These are phyloP conservation scores for Knufia fluminis DNA, from an alignment of 2,329 filamentous ascomycete genomes.

Conservation along the genomic window DNA sequence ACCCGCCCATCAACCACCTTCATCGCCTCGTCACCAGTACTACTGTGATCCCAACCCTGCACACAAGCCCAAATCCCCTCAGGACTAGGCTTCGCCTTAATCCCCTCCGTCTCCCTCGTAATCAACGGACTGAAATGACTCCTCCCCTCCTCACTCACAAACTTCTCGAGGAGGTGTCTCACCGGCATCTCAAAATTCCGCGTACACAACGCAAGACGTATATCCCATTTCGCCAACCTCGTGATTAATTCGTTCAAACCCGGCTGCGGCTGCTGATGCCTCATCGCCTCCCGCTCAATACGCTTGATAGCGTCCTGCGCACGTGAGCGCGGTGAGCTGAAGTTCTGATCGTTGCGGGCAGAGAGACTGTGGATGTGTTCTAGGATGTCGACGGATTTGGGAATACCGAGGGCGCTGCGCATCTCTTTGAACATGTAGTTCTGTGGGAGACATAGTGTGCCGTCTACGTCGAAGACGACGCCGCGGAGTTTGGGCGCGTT, in stretches of 20 bases:
- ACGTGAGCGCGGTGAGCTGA: conserved; percentile 17
- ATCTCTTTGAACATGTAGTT: conserved; percentile 94
- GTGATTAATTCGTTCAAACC: conserved; percentile 70
- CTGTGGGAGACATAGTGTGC: conserved; percentile 83
- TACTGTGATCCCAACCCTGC: conserved; percentile 15
- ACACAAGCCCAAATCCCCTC: conserved; percentile 22
- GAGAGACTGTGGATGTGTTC: conserved; percentile 75
- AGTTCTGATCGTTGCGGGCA: conserved; percentile 26
- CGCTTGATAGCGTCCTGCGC: conserved; percentile 66
- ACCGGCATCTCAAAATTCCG: conserved; percentile 70
- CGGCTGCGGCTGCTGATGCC: conserved; percentile 67
- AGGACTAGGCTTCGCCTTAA: conserved; percentile 21
- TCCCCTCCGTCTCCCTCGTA: conserved; percentile 21
- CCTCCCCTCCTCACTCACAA: conserved; percentile 14
- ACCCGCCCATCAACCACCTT: background rate
- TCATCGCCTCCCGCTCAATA: conserved; percentile 77
- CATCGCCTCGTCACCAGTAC: background rate
- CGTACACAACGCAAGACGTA: conserved; percentile 83
- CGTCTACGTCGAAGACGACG: conserved; percentile 86
- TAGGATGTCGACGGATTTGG: conserved; percentile 70
- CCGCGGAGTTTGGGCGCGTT: conserved; percentile 41
- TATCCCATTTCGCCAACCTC: conserved; percentile 54
- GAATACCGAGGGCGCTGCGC: conserved; percentile 63
- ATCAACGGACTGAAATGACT: conserved; percentile 18
- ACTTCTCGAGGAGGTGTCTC: conserved; percentile 28